A percentile compares a stretch with the other conserved stretches of the same genome.
These are phyloP conservation scores for Debaryomyces sp. DNA, from an alignment of 1,139 yeast genomes.

Conservation along the genomic window DNA sequence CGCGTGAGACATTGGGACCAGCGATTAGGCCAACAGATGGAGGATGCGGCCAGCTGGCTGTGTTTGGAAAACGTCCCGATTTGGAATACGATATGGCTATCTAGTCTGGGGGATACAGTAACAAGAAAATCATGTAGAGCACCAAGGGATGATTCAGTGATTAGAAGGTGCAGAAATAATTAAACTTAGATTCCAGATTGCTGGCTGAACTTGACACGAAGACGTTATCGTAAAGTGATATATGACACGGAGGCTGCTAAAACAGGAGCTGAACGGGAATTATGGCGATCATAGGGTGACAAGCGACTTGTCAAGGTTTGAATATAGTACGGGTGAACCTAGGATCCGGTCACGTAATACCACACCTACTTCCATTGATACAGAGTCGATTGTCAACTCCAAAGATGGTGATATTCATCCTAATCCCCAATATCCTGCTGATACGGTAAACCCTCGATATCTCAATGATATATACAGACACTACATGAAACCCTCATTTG, in stretches of 20 bases:
- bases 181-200: not conserved
- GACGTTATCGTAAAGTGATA: too few species aligned
- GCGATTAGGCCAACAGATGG: not conserved
- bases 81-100: not conserved
- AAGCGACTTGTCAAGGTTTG: conserved; percentile 35
- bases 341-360: conserved; percentile 29
- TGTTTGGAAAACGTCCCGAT: not conserved
- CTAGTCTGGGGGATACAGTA: not conserved
- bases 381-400: not conserved
- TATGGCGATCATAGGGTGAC: conserved; percentile 27
- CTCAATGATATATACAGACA: conserved; percentile 23
- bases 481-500: conserved; percentile 20
- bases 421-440: conserved; percentile 12
- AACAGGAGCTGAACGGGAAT: conserved; percentile 9
- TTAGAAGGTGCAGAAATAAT: not conserved
- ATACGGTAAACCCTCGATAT: conserved; percentile 9
- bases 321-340: conserved; percentile 25
- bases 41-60: not conserved
- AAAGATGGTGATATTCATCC: not conserved
- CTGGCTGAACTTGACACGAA: too few species aligned
- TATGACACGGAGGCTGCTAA: conserved; percentile 26
- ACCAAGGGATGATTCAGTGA: not conserved
- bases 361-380: conserved; percentile 27
- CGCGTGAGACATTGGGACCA: not conserved
- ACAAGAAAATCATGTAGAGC: not conserved